Conservation (phyloP, 1,284 basidiomycete species). For the Sanghuangporus baumii region DNA sequence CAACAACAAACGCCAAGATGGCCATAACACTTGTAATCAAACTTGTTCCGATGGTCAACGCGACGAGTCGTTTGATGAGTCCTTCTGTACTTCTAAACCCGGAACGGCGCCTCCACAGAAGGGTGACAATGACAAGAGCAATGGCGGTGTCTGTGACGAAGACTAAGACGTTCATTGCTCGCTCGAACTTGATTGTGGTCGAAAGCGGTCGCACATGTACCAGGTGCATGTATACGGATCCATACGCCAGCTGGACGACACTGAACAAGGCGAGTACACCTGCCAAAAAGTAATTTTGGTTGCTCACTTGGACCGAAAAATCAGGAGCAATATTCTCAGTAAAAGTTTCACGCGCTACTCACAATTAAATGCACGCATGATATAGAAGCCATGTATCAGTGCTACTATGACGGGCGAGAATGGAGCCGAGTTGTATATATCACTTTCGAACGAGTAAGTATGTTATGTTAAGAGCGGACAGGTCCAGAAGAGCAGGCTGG, state of each 20-base stretch:
- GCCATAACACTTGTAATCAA: background rate
- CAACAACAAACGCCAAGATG: background rate
- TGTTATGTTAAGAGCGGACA: no score
- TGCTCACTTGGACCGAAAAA: background rate
- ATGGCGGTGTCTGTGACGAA: background rate
- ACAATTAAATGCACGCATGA: background rate
- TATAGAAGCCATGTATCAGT: background rate
- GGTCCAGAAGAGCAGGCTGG: background rate
- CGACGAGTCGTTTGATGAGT: background rate
- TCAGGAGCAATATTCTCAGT: background rate
- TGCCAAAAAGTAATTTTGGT: background rate
- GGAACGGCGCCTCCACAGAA: background rate
- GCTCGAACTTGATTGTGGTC: background rate
- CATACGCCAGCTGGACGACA: background rate
- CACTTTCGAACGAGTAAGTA: background rate
- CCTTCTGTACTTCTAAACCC: conserved; percentile 6
- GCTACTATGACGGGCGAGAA: background rate
- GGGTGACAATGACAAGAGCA: background rate
- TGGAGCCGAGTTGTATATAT: background rate
- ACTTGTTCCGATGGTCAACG: conserved; percentile 3
- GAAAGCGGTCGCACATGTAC: background rate
- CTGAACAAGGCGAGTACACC: background rate
- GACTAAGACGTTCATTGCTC: background rate
- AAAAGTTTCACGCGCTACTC: background rate
- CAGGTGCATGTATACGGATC: background rate